These are phyloP conservation scores for Juglanconis sp. DNA, from an alignment of 2,329 filamentous ascomycete genomes.

Conservation along the genomic window DNA sequence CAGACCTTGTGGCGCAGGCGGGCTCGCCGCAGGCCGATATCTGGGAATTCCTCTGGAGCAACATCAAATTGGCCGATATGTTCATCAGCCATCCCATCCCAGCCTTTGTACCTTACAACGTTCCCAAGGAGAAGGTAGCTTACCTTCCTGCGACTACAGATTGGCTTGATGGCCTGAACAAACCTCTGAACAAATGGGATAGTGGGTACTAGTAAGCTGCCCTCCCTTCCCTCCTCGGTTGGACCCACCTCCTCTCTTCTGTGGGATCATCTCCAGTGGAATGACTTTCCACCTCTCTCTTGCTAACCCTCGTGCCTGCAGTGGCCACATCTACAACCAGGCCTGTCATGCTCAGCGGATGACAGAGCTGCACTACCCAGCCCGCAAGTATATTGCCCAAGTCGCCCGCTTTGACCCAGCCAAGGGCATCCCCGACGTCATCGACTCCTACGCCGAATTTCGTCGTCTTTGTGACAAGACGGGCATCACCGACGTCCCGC, in stretches of 20 bases:
- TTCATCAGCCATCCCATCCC: constrained; percentile 81
- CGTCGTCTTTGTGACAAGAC: constrained; percentile 56
- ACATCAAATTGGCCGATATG: constrained; percentile 68
- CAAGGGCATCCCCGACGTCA: constrained; percentile 76
- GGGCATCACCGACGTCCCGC: constrained; percentile 54
- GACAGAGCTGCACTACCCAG: constrained; percentile 57
- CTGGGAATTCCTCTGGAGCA: constrained; percentile 73
- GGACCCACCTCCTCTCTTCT: too few species aligned
- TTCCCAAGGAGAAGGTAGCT: constrained; percentile 63
- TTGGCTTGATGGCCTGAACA: constrained; percentile 81
- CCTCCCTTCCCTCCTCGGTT: too few species aligned
- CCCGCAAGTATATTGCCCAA: constrained; percentile 72
- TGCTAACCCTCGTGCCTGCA: background rate
- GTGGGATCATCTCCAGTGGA: too few species aligned
- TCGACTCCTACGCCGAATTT: constrained; percentile 73
- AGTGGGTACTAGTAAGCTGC: constrained; percentile 58
- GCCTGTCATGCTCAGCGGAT: constrained; percentile 58
- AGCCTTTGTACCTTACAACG: constrained; percentile 67
- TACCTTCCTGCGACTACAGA: constrained; percentile 81
- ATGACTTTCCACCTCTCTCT: too few species aligned
- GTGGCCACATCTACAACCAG: constrained; percentile 65
- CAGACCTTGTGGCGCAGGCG: constrained; percentile 62
- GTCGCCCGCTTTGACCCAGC: constrained; percentile 80
- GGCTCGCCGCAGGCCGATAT: constrained; percentile 68
- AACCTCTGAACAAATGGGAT: constrained; percentile 67